Conservation (phyloP, 208 protist species). For the Leishmania gerbilli region DNA sequence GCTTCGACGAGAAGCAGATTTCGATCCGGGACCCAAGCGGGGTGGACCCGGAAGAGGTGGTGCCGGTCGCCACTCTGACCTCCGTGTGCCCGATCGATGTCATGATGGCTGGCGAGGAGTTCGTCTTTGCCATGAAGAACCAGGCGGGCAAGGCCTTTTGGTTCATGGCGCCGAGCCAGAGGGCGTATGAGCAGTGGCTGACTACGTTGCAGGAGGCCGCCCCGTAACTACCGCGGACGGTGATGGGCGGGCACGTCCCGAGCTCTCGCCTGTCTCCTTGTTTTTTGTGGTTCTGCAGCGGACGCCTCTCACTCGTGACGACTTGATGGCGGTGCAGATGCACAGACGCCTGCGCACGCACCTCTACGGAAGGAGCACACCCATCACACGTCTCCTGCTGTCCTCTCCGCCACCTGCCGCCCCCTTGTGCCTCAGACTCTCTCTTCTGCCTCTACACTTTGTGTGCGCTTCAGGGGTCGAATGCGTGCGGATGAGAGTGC, state of each 20-base stretch:
- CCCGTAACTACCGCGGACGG: conserved; percentile 24
- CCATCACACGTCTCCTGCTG: not conserved
- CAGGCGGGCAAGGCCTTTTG: conserved; percentile 82
- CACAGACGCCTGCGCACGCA: not conserved
- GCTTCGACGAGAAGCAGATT: conserved; percentile 48
- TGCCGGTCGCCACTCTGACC: conserved; percentile 62
- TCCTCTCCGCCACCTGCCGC: not conserved
- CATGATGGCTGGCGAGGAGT: conserved; percentile 67
- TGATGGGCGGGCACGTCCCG: not conserved
- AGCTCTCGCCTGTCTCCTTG: not conserved
- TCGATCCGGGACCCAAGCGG: conserved; percentile 39
- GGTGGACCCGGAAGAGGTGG: conserved; percentile 45
- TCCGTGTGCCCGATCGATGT: conserved; percentile 88
- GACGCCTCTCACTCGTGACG: not conserved
- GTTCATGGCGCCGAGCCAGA: conserved; percentile 60
- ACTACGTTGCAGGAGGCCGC: conserved; percentile 60
- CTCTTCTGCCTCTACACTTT: not conserved
- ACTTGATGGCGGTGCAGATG: not conserved
- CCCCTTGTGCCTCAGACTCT: not conserved
- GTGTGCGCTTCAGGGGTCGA: not conserved
- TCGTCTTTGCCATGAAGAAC: conserved; percentile 87
- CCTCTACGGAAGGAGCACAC: not conserved
- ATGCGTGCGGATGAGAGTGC: not conserved
- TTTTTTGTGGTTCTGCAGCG: not conserved
- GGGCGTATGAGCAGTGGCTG: conserved; percentile 66